Evolutionary conservation across 495 filamentous ascomycete genomes (phyloP).

Genomic region (Penicillium canariense): DNA sequence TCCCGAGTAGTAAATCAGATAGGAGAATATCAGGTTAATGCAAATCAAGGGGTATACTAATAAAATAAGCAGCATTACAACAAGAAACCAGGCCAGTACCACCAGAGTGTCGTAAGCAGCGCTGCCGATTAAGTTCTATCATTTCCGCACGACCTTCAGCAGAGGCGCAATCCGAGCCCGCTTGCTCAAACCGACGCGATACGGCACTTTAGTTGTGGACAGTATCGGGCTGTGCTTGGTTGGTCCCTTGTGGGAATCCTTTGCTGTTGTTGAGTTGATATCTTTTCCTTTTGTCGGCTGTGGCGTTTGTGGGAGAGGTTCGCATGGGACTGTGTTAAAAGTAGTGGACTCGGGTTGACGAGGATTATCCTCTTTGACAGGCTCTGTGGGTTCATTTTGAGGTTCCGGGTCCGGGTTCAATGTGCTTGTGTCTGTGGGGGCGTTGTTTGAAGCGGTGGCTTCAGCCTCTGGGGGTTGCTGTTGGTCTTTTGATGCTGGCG

Average conservation of each 20-base stretch:
- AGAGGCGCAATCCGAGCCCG: constrained; percentile 63
- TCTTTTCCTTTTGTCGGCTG: not conserved
- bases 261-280: constrained; percentile 15
- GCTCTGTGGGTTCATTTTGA: not conserved
- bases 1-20: not conserved
- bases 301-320: constrained; percentile 19
- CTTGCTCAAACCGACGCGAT: constrained; percentile 67
- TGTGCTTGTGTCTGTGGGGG: not conserved
- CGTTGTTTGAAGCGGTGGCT: not conserved
- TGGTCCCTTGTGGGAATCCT: constrained; percentile 26
- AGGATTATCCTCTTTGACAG: not conserved
- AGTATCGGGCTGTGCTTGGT: constrained; percentile 50
- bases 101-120: not conserved
- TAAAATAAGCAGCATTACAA: not conserved
- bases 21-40: not conserved
- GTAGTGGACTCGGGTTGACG: not conserved
- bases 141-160: constrained; percentile 62
- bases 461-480: not conserved
- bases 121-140: constrained; percentile 2
- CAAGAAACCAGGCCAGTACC: not conserved
- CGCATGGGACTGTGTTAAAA: not conserved
- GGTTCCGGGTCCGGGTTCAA: not conserved
- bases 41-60: not conserved
- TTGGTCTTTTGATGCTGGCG: not conserved
- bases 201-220: constrained; percentile 54